Base-by-base conservation (phyloP, 768 basidiomycete genomes). In the Tylopilus vinaceipallidus region DNA sequence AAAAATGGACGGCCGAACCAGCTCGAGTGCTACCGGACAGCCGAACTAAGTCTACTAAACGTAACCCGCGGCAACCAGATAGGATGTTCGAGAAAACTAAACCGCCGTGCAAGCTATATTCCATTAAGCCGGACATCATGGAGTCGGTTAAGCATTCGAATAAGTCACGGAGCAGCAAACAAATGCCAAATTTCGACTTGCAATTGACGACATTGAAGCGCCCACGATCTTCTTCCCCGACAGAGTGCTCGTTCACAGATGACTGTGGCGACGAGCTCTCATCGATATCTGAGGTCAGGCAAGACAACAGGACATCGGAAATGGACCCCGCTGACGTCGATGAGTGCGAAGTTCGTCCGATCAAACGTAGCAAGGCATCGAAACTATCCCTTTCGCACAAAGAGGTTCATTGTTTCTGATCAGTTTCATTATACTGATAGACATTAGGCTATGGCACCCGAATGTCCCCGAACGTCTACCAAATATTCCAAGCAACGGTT, bases 161-260 rank as follows among this genome's bases (percentile, higher is more conserved):
- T 45, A 47, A 35, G 42, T 35, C 45, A 19, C 45, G 41, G 32
- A 39, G n/a, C 14, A 33, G 19, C n/a, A 71, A 57, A 52, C 33
- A 64, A 8, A 52, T 57, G 3, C 73, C 77, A 22, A 71, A 80
- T 52, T 81, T 82, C 52, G 72, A 80, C 50, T 54, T 85, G 20
- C 70, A 79, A 43, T 75, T 84, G 40, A 63, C 77, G 39, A 56
- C 60, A 38, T 45, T 62, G 43, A 48, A 55, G 54, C 53, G 64
- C 56, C 50, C 49, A 55, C 45, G 45, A 22, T 67, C 68, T 9
- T 42, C 64, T 35, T 32, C 52, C 17, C 24, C 47, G 26, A 19
- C 1, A 1, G 53, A 46, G 12, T 47, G 45, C 14, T 24, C 56
- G 30, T 58, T 63, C 13, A 39, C 59, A 19, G 59, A 66, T 45